A percentile compares a stretch with the other conserved stretches of the same genome.
Evolutionary conservation across 2,329 filamentous ascomycete genomes (phyloP).

Genomic region (Talaromyces sp.): DNA sequence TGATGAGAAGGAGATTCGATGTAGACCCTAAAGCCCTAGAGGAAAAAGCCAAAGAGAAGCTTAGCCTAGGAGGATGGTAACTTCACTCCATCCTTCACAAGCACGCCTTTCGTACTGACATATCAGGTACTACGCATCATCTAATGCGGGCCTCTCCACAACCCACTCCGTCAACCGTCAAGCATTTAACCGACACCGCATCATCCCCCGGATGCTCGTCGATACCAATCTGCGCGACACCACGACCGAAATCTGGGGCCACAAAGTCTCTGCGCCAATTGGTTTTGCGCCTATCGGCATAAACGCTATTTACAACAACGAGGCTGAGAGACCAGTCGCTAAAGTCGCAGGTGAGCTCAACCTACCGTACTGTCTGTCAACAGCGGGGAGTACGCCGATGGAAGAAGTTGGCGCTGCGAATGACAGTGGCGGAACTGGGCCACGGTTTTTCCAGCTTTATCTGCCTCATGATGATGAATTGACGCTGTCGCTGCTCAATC

Average conservation of each 20-base stretch:
- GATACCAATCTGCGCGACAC: conserved; percentile 59
- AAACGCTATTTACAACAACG: conserved; percentile 62
- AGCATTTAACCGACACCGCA: conserved; percentile 62
- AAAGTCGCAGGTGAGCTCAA: conserved; percentile 59
- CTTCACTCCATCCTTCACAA: too few species aligned
- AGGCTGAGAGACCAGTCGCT: conserved; percentile 59
- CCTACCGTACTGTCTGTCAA: conserved; percentile 59
- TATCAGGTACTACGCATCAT: conserved; percentile 34
- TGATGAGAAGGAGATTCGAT: not conserved
- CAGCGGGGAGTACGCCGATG: conserved; percentile 55
- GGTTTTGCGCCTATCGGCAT: conserved; percentile 65
- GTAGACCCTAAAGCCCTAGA: conserved; percentile 57
- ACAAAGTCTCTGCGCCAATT: conserved; percentile 58
- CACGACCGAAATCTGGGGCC: conserved; percentile 57
- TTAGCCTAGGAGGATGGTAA: conserved; percentile 57
- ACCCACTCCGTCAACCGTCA: conserved; percentile 58
- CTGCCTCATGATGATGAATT: conserved; percentile 62
- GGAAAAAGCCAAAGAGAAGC: conserved; percentile 53
- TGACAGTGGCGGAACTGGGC: conserved; percentile 35
- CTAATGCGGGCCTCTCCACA: conserved; percentile 35
- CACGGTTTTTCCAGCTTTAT: conserved; percentile 63
- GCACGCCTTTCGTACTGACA: not conserved
- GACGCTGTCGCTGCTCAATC: conserved; percentile 54
- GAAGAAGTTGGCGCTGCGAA: conserved; percentile 59
- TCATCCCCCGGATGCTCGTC: conserved; percentile 60